Evolutionary conservation across 805 yeast genomes (phyloP).

Genomic region (Candida chauliodis): DNA sequence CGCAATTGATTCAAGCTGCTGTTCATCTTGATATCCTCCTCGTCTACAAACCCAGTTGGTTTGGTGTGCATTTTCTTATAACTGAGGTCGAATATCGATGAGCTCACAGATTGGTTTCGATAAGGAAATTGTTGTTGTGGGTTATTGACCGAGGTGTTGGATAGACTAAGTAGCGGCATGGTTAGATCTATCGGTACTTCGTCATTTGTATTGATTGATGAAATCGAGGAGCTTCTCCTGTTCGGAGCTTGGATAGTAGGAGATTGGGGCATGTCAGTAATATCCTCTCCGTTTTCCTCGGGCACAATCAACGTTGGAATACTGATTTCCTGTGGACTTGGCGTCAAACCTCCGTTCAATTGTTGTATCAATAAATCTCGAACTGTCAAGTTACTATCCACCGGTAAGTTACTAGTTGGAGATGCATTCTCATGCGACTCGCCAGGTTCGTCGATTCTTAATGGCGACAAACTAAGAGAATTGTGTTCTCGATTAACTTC

Average conservation of each 20-base stretch:
- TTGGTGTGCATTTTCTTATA: slow-evolving; percentile 11
- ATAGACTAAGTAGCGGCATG: slow-evolving; percentile 26
- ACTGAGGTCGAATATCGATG: slow-evolving; percentile 19
- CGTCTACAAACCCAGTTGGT: slow-evolving; percentile 23
- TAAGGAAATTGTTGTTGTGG: slow-evolving; percentile 6
- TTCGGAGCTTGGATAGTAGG: slow-evolving; percentile 10
- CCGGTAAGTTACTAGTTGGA: background rate
- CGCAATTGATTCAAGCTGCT: slow-evolving; percentile 18
- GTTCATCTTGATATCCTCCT: slow-evolving; percentile 15
- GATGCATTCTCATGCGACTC: background rate
- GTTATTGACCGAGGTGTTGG: slow-evolving; percentile 19
- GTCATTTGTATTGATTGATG: slow-evolving; percentile 15
- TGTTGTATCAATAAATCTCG: slow-evolving; percentile 8
- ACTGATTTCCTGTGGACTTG: background rate
- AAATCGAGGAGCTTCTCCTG: slow-evolving; percentile 17
- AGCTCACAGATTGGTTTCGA: slow-evolving; percentile 23
- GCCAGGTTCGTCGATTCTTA: slow-evolving; percentile 18
- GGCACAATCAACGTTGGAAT: background rate
- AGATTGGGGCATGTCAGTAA: slow-evolving; percentile 15
- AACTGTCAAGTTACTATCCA: slow-evolving; percentile 3
- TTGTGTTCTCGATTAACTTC: background rate
- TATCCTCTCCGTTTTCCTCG: slow-evolving; percentile 18
- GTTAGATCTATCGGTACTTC: slow-evolving; percentile 24
- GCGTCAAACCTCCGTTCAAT: slow-evolving; percentile 3
- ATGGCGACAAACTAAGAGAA: slow-evolving; percentile 18